Evolutionary conservation across 2,329 filamentous ascomycete genomes (phyloP).

Genomic region (Chrysoporthe austroafricana): DNA sequence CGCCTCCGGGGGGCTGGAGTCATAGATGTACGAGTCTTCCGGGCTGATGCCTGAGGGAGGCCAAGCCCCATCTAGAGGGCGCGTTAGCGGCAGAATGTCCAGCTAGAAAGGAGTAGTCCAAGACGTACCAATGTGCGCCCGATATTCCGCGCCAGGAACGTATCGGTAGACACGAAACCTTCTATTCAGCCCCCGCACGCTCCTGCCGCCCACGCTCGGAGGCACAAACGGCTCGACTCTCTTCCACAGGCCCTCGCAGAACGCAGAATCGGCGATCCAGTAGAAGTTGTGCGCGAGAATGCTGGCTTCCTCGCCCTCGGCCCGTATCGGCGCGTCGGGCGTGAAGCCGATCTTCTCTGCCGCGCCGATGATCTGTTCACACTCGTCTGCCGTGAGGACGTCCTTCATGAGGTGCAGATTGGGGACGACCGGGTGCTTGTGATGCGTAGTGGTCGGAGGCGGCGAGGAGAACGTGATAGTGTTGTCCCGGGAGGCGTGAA

Average conservation of each 20-base stretch:
- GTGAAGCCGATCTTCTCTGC: slow-evolving; percentile 68
- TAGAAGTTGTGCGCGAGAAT: slow-evolving; percentile 75
- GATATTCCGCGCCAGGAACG: slow-evolving; percentile 72
- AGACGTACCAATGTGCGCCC: slow-evolving; percentile 59
- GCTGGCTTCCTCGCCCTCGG: slow-evolving; percentile 66
- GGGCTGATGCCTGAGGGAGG: slow-evolving; percentile 68
- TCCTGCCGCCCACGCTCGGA: slow-evolving; percentile 54
- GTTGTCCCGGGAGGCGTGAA: slow-evolving; percentile 64
- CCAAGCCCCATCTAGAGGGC: slow-evolving; percentile 65
- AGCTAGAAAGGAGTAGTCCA: neutral
- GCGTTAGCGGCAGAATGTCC: neutral
- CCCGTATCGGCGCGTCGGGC: slow-evolving; percentile 68
- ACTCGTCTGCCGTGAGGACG: slow-evolving; percentile 64
- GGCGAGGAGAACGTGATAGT: slow-evolving; percentile 53
- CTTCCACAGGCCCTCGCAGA: slow-evolving; percentile 66
- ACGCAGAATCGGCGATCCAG: slow-evolving; percentile 68
- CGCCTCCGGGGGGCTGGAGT: slow-evolving; percentile 60
- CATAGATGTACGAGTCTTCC: slow-evolving; percentile 66
- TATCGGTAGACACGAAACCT: slow-evolving; percentile 75
- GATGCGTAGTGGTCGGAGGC: slow-evolving; percentile 53
- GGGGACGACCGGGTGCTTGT: slow-evolving; percentile 65
- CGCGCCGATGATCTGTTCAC: slow-evolving; percentile 67
- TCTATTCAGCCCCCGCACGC: slow-evolving; percentile 67
- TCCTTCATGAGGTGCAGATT: slow-evolving; percentile 63
- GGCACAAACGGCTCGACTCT: slow-evolving; percentile 65